phyloP scores from a whole-genome alignment of 75 land plant genomes.

The Cunninghamia lanceolata region DNA sequence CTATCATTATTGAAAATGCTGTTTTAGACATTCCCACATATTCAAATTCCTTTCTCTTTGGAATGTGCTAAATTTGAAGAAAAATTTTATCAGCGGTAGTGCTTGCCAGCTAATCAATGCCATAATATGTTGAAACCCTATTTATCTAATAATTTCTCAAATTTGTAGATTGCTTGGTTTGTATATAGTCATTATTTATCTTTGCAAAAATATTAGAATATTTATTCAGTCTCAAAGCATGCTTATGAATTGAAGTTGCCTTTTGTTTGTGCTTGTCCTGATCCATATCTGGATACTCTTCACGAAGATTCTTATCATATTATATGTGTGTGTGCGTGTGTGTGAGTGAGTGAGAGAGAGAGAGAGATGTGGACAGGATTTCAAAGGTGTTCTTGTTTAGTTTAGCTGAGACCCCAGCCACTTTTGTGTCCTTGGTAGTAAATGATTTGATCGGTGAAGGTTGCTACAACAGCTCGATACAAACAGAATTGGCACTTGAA shows the following conservation, averaged over 20 bases:
- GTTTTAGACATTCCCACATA: constrained; percentile 68
- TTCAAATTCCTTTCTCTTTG: constrained; percentile 83
- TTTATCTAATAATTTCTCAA: not conserved
- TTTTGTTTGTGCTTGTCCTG: not conserved
- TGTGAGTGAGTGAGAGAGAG: no score
- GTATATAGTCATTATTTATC: not conserved
- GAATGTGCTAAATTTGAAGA: constrained; percentile 26
- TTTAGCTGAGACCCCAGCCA: no score
- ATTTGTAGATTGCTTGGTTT: not conserved
- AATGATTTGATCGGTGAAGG: not conserved
- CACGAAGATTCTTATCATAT: not conserved
- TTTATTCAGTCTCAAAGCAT: not conserved
- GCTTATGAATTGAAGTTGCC: not conserved
- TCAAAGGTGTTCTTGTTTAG: no score
- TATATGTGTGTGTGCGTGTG: no score
- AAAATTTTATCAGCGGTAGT: not conserved
- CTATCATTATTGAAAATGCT: constrained; percentile 48
- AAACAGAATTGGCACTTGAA: not conserved
- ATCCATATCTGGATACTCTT: not conserved
- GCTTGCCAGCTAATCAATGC: not conserved
- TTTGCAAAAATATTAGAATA: not conserved
- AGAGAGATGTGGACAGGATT: no score
- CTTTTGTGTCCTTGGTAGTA: no score
- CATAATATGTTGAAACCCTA: not conserved
- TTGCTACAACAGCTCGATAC: not conserved